Conservation (phyloP, 2,329 filamentous ascomycete species). For the Beauveria brongniartii region DNA sequence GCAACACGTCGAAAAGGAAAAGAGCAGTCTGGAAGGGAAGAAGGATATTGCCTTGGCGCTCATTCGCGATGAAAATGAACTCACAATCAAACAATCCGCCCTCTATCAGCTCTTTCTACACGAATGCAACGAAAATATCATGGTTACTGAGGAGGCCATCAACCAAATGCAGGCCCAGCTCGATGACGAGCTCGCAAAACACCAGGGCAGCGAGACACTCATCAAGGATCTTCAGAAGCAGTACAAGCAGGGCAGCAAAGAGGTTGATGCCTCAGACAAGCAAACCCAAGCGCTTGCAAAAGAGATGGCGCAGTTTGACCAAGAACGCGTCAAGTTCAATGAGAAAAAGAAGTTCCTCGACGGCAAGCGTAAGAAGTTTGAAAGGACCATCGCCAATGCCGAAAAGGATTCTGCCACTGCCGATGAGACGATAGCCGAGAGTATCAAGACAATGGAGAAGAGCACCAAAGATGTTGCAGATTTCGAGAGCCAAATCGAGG, state of each 20-base stretch:
- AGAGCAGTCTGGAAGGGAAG: conserved; percentile 85
- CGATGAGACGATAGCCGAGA: conserved; percentile 69
- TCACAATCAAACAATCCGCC: conserved; percentile 79
- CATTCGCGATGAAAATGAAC: conserved; percentile 87
- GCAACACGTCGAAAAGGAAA: conserved; percentile 97
- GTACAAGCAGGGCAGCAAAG: conserved; percentile 74
- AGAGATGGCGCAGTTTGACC: conserved; percentile 87
- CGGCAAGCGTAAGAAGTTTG: conserved; percentile 88
- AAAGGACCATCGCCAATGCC: conserved; percentile 75
- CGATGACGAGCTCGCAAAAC: conserved; percentile 81
- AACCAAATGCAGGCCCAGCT: conserved; percentile 83
- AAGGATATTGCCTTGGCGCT: conserved; percentile 89
- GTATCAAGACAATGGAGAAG: conserved; percentile 67
- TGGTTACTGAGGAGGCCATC: conserved; percentile 83
- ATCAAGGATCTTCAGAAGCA: conserved; percentile 85
- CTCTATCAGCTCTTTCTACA: conserved; percentile 87
- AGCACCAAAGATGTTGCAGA: conserved; percentile 65
- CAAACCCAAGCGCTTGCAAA: conserved; percentile 71
- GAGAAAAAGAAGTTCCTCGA: conserved; percentile 93
- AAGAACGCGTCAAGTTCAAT: conserved; percentile 93
- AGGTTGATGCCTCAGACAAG: conserved; percentile 77
- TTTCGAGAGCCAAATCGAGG: conserved; percentile 67
- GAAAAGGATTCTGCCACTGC: conserved; percentile 69
- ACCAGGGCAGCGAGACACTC: conserved; percentile 78
- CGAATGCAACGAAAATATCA: conserved; percentile 81